Conservation (phyloP, 768 basidiomycete species). For the Chalciporus chontae region DNA sequence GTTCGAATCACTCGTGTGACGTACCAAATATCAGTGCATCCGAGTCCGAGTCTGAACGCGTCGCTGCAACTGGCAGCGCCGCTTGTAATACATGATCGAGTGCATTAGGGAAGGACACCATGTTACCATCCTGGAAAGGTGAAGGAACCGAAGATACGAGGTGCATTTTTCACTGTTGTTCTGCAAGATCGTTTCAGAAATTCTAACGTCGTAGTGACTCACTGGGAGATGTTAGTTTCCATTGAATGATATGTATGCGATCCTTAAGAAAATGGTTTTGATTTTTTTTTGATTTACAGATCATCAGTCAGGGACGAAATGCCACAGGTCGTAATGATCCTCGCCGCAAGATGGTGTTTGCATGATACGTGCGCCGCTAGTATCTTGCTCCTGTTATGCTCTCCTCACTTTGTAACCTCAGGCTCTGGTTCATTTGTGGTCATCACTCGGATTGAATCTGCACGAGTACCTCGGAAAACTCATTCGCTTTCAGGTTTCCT, state of each 20-base stretch:
- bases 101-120: conserved; percentile 24
- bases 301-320: conserved; percentile 21
- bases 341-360: conserved; percentile 23
- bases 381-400: not conserved
- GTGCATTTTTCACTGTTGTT: conserved; percentile 1
- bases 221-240: not conserved
- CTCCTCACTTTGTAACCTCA: not conserved
- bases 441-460: conserved; percentile 11
- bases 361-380: not conserved
- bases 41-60: not conserved
- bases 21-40: not conserved
- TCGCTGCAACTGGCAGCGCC: not conserved
- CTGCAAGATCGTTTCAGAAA: not conserved
- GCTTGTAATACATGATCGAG: conserved; percentile 29
- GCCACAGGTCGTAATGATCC: conserved; percentile 22
- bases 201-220: not conserved
- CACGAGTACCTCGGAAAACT: conserved; percentile 22
- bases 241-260: too few species aligned
- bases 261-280: not conserved
- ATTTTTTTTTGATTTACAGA: not conserved
- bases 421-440: conserved; percentile 20
- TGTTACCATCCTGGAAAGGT: conserved; percentile 26
- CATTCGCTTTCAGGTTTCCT: conserved; percentile 15
- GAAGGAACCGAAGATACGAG: conserved; percentile 9
- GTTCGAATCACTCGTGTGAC: not conserved